phyloP scores from a whole-genome alignment of 257 asterid genomes.

The Solanum piurae region DNA sequence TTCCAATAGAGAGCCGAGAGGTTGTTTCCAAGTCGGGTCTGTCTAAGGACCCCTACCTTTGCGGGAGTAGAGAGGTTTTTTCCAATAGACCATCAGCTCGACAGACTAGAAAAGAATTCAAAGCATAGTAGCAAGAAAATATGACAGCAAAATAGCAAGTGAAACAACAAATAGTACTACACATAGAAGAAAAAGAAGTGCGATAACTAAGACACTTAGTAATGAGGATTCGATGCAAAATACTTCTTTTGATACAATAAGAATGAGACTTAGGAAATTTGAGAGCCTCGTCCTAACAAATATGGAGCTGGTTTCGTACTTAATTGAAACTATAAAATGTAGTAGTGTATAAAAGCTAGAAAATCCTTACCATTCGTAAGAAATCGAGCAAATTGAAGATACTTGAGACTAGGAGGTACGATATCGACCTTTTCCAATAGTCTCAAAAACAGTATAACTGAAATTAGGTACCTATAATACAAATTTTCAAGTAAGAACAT shows the following conservation, averaged over 20 bases:
- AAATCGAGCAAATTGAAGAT: constrained; percentile 56
- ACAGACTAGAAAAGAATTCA: neutral
- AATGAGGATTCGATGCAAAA: neutral
- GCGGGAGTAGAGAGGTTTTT: neutral
- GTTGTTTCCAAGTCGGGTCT: neutral
- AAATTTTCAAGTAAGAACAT: neutral
- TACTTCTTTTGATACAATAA: neutral
- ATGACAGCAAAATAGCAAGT: neutral
- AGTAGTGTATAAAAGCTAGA: neutral
- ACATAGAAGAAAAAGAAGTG: neutral
- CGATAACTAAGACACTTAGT: neutral
- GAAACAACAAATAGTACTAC: neutral
- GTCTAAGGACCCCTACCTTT: neutral
- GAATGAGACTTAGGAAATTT: neutral
- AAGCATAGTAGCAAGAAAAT: neutral
- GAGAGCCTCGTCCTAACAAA: neutral
- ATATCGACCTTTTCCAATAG: constrained; percentile 44
- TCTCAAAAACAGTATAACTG: constrained; percentile 50
- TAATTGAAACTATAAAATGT: neutral
- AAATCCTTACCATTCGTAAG: constrained; percentile 45
- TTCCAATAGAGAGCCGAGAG: too few relatives aligned
- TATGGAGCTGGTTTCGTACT: neutral
- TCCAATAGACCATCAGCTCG: neutral
- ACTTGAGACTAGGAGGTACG: constrained; percentile 44
- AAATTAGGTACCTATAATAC: constrained; percentile 60